phyloP scores from a whole-genome alignment of 192 early-diverging fungal species.

The Polychytrium aggregatum region DNA sequence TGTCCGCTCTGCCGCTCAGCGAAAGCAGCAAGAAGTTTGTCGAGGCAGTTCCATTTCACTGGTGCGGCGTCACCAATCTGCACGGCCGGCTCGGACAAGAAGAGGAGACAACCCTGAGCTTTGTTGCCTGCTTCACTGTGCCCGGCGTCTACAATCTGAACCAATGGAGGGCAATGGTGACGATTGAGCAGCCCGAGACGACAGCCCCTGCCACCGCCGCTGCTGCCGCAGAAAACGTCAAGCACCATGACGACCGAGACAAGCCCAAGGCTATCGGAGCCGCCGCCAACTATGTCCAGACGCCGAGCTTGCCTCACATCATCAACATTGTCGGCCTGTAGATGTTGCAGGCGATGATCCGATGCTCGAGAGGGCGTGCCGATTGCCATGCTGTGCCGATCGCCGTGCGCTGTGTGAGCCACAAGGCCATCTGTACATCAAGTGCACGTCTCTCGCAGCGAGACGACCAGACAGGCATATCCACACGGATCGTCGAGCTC shows the following conservation, averaged over 20 bases:
- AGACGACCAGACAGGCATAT: too few relatives aligned
- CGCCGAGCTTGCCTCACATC: constrained; percentile 21
- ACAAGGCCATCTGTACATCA: too few relatives aligned
- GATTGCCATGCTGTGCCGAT: too few relatives aligned
- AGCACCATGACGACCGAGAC: background rate
- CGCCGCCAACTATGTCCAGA: constrained; percentile 20
- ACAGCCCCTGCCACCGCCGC: background rate
- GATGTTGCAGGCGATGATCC: too few relatives aligned
- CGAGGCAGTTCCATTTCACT: constrained; percentile 34
- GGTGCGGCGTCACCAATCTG: constrained; percentile 50
- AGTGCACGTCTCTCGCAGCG: too few relatives aligned
- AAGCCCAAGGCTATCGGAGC: background rate
- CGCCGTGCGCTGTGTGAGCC: too few relatives aligned
- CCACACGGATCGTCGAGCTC: too few relatives aligned
- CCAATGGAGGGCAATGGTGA: constrained; percentile 47
- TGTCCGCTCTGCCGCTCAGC: constrained; percentile 11
- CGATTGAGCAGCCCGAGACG: constrained; percentile 2
- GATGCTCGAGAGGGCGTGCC: too few relatives aligned
- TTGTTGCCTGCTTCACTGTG: constrained; percentile 44
- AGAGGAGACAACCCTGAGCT: constrained; percentile 25
- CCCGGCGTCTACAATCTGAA: constrained; percentile 67
- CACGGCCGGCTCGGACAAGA: constrained; percentile 45
- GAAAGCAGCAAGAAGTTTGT: background rate
- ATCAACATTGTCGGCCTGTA: too few relatives aligned
- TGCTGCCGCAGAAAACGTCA: background rate